phyloP scores from a whole-genome alignment of 2,329 filamentous ascomycete species.

The Aureobasidium sp. region DNA sequence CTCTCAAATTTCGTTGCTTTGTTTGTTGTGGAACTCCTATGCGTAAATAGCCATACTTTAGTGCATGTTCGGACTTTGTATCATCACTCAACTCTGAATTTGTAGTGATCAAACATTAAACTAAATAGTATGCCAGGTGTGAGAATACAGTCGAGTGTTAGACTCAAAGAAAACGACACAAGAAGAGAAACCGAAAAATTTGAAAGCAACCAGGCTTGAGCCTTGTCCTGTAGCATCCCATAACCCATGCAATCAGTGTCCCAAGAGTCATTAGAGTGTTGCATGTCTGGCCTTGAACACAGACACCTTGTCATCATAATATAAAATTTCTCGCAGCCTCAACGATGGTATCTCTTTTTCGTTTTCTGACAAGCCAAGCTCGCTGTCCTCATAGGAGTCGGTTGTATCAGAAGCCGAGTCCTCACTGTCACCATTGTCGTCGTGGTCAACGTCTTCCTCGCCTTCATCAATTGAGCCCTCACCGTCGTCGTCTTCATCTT shows the following conservation, averaged over 20 bases:
- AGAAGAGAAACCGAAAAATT: background rate
- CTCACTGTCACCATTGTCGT: slow-evolving; percentile 18
- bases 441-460: slow-evolving; percentile 23
- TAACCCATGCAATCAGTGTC: background rate
- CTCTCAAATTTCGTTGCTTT: no score
- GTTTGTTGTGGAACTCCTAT: no score
- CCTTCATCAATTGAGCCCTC: slow-evolving; percentile 28
- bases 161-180: background rate
- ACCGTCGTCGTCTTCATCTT: slow-evolving; percentile 27
- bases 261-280: slow-evolving; percentile 23
- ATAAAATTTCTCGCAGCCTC: slow-evolving; percentile 68
- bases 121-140: no score
- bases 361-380: slow-evolving; percentile 29
- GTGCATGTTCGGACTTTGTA: no score
- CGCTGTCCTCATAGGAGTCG: slow-evolving; percentile 17
- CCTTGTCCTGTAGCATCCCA: background rate
- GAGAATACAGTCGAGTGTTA: no score
- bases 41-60: no score
- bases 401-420: slow-evolving; percentile 16
- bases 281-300: slow-evolving; percentile 72
- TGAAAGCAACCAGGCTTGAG: background rate
- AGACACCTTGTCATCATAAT: slow-evolving; percentile 76
- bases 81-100: no score
- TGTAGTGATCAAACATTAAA: background rate
- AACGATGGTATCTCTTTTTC: slow-evolving; percentile 38